Evolutionary conservation across 352 stramenopile genomes (phyloP).

Genomic region (Globisporangium echinulatum): DNA sequence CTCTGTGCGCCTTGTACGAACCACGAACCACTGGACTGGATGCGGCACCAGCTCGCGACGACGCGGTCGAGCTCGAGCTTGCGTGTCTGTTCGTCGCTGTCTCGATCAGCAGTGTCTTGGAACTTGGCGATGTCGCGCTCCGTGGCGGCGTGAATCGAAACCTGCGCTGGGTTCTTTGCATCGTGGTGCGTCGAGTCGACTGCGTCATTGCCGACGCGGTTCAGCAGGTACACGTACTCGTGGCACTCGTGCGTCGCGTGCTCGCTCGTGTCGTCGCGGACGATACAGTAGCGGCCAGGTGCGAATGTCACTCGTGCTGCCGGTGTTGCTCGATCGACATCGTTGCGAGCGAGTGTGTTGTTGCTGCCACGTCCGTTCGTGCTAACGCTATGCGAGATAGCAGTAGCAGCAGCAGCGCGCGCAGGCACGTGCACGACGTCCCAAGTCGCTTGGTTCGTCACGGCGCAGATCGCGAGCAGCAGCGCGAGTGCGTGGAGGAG

Average conservation of each 20-base stretch:
- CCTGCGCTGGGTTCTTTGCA: neutral
- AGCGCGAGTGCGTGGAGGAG: constrained; percentile 22
- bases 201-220: constrained; percentile 17
- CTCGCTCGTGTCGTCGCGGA: constrained; percentile 11
- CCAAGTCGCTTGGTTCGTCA: constrained; percentile 26
- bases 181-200: neutral
- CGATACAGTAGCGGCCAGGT: constrained; percentile 39
- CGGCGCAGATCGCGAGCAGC: constrained; percentile 19
- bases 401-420: neutral
- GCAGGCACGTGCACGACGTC: constrained; percentile 17
- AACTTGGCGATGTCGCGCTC: constrained; percentile 10
- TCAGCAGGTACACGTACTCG: constrained; percentile 31
- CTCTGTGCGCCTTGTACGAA: constrained; percentile 44
- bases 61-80: constrained; percentile 15
- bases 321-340: neutral
- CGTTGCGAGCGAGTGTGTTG: neutral
- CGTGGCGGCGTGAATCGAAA: neutral
- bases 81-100: neutral
- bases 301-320: constrained; percentile 24
- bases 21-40: constrained; percentile 24
- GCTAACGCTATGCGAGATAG: too few species aligned
- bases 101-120: too few species aligned
- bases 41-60: constrained; percentile 38
- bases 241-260: constrained; percentile 25
- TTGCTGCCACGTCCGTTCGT: neutral